These are phyloP conservation scores for Ascochyta fabae DNA, from an alignment of 2,329 filamentous ascomycete species.

Conservation along the genomic window DNA sequence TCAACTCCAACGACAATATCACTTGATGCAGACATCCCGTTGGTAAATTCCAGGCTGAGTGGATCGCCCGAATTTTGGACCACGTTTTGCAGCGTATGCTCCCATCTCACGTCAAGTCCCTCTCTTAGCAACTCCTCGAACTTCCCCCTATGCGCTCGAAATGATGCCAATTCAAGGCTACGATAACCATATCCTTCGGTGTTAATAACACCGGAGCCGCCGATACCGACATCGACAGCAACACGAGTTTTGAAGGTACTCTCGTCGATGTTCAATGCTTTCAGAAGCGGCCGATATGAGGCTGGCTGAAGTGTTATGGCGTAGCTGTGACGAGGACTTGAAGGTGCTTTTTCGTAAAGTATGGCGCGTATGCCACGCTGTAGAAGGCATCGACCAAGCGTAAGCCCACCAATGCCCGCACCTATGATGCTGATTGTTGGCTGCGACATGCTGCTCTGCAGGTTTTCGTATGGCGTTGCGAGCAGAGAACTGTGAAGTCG, in stretches of 20 bases:
- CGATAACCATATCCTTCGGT: slow-evolving; percentile 13
- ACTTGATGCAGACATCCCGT: slow-evolving; percentile 17
- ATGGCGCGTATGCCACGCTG: slow-evolving; percentile 38
- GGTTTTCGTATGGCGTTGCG: background rate
- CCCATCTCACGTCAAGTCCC: slow-evolving; percentile 47
- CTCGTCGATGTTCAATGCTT: slow-evolving; percentile 42
- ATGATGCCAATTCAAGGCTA: slow-evolving; percentile 17
- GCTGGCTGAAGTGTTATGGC: slow-evolving; percentile 49
- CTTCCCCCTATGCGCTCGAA: slow-evolving; percentile 47
- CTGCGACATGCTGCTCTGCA: slow-evolving; percentile 37
- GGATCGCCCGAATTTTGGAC: slow-evolving; percentile 10
- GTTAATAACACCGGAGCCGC: slow-evolving; percentile 30
- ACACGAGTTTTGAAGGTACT: slow-evolving; percentile 37
- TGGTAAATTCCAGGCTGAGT: slow-evolving; percentile 12
- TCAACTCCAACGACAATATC: slow-evolving; percentile 46
- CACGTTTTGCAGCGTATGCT: slow-evolving; percentile 28
- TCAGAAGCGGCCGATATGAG: slow-evolving; percentile 43
- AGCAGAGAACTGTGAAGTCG: background rate
- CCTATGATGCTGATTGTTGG: slow-evolving; percentile 47
- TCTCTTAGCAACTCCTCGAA: slow-evolving; percentile 47
- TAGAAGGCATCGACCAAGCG: slow-evolving; percentile 47
- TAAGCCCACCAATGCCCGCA: slow-evolving; percentile 55
- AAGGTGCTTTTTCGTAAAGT: slow-evolving; percentile 45
- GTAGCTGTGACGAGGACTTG: slow-evolving; percentile 42
- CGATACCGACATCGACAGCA: slow-evolving; percentile 39